phyloP scores from a whole-genome alignment of 441 rosid species.

The Pelargonium myrrhifolium region DNA sequence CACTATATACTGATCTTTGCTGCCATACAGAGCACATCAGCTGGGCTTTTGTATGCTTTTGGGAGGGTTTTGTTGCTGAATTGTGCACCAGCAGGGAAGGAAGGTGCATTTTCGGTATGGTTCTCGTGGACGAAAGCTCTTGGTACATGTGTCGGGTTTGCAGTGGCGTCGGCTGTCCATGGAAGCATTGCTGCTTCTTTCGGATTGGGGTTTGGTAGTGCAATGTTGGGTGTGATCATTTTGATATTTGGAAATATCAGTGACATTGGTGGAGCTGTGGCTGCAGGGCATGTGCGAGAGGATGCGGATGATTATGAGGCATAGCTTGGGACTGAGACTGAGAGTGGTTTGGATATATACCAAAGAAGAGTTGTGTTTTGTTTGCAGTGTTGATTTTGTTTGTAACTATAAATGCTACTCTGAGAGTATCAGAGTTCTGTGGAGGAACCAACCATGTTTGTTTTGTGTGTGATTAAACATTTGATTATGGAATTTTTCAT shows the following conservation, averaged over 20 bases:
- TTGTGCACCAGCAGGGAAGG: constrained; percentile 43
- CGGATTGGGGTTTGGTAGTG: constrained; percentile 28
- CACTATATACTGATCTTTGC: constrained; percentile 32
- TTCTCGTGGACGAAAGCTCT: constrained; percentile 33
- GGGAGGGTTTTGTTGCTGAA: constrained; percentile 42
- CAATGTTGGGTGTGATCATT: constrained; percentile 20
- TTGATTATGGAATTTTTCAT: neutral
- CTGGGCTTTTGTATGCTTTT: constrained; percentile 37
- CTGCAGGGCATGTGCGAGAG: constrained; percentile 30
- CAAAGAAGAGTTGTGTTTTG: no score
- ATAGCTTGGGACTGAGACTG: neutral
- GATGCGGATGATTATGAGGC: constrained; percentile 5
- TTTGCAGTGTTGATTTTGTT: no score
- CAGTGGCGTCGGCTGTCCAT: constrained; percentile 36
- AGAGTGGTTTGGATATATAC: no score
- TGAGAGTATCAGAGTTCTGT: neutral
- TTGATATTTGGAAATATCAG: constrained; percentile 44
- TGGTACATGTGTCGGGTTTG: constrained; percentile 46
- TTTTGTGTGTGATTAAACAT: neutral
- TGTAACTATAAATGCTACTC: neutral
- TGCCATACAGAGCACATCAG: constrained; percentile 42
- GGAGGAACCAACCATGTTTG: no score
- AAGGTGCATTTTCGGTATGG: constrained; percentile 48
- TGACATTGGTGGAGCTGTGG: constrained; percentile 41
- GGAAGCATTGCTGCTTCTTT: constrained; percentile 31